Percentiles rank a stretch among this genome's conserved stretches.
Evolutionary conservation across 1,284 basidiomycete genomes (phyloP).

Genomic region (Lignosus rhinocerotis): DNA sequence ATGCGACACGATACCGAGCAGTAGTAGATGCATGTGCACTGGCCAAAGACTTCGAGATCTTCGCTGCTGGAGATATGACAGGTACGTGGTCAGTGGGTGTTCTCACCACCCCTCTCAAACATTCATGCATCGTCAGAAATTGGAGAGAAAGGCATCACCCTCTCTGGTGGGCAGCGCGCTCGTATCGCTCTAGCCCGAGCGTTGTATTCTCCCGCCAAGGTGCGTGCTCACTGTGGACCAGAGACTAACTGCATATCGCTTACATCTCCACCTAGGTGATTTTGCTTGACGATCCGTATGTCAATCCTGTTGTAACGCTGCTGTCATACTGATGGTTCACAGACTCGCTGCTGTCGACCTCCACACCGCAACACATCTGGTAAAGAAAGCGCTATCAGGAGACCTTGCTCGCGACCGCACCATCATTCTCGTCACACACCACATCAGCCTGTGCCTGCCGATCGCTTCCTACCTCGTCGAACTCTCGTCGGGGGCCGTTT

Average conservation of each 20-base stretch:
- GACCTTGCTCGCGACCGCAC: constrained; percentile 66
- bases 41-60: constrained; percentile 68
- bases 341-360: constrained; percentile 88
- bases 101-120: neutral
- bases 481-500: constrained; percentile 58
- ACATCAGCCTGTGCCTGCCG: constrained; percentile 72
- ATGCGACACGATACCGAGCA: constrained; percentile 69
- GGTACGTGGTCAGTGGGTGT: constrained; percentile 37
- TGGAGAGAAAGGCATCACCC: constrained; percentile 77
- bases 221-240: constrained; percentile 27
- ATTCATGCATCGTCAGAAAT: constrained; percentile 47
- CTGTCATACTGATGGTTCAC: constrained; percentile 7
- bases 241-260: neutral
- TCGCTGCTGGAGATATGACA: constrained; percentile 83
- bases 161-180: constrained; percentile 83
- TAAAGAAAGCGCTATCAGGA: constrained; percentile 63
- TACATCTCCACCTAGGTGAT: constrained; percentile 51
- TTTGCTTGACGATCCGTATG: constrained; percentile 83
- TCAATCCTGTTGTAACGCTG: neutral
- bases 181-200: constrained; percentile 71
- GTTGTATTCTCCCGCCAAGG: constrained; percentile 63
- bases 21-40: constrained; percentile 84
- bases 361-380: constrained; percentile 80
- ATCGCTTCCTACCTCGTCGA: constrained; percentile 68
- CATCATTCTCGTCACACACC: constrained; percentile 85